Percentiles rank a stretch among this genome's conserved stretches.
Evolutionary conservation across 257 asterid species (phyloP).

Genomic region (Salvia hispanica): DNA sequence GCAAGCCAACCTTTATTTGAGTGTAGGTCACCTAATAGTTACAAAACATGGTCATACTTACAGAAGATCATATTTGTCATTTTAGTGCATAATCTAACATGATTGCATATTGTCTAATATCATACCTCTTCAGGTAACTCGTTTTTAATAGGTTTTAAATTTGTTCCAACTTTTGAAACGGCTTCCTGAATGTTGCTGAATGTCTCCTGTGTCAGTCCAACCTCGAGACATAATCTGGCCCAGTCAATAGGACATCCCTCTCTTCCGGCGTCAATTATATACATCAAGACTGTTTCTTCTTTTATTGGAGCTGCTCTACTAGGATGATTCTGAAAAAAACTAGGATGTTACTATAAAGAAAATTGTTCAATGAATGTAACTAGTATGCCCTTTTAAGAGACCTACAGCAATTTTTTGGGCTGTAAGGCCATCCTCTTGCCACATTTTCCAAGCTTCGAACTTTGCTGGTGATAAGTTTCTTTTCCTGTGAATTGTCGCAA

Average conservation of each 20-base stretch:
- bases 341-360: conserved; percentile 12
- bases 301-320: conserved; percentile 84
- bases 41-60: conserved; percentile 21
- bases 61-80: neutral
- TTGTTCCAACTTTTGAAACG: conserved; percentile 67
- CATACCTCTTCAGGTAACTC: conserved; percentile 90
- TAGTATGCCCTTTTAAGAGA: conserved; percentile 31
- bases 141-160: conserved; percentile 76
- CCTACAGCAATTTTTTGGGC: conserved; percentile 70
- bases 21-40: conserved; percentile 59
- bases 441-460: conserved; percentile 94
- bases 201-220: conserved; percentile 59
- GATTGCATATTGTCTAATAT: conserved; percentile 21
- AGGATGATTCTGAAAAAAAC: conserved; percentile 56
- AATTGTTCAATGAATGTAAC: conserved; percentile 1
- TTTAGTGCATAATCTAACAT: neutral
- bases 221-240: conserved; percentile 68
- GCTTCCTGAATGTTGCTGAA: conserved; percentile 49
- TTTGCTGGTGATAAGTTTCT: conserved; percentile 63
- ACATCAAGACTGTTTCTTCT: conserved; percentile 67
- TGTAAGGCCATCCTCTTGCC: conserved; percentile 78
- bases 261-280: conserved; percentile 79
- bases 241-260: conserved; percentile 76
- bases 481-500: conserved; percentile 35
- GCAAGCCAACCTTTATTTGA: conserved; percentile 64